Conservation (phyloP, 2,329 filamentous ascomycete genomes). For the Beauveria australis region DNA sequence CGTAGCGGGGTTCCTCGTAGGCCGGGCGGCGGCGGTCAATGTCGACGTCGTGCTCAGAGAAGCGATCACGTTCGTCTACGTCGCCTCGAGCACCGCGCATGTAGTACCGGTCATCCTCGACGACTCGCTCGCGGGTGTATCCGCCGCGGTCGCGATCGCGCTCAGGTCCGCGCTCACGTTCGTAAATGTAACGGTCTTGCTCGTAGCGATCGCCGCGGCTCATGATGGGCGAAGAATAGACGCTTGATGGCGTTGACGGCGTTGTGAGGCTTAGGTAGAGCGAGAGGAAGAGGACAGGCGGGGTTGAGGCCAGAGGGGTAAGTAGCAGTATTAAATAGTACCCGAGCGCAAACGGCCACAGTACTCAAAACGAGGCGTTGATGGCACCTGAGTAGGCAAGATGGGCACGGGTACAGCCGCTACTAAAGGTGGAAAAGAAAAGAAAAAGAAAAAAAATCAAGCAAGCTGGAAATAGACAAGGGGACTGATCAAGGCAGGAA, state of each 20-base stretch:
- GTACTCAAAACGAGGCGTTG: not conserved
- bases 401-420: not conserved
- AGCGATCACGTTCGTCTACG: conserved; percentile 35
- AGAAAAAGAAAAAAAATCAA: not conserved
- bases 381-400: not conserved
- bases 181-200: conserved; percentile 9
- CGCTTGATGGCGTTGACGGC: not conserved
- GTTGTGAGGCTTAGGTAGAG: not conserved
- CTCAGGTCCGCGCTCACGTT: conserved; percentile 19
- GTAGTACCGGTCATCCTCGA: conserved; percentile 44
- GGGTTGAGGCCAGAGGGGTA: not conserved
- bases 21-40: conserved; percentile 34
- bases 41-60: conserved; percentile 32
- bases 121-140: conserved; percentile 30
- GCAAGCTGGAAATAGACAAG: not conserved
- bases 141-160: conserved; percentile 36
- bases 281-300: not conserved
- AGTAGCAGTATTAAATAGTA: not conserved
- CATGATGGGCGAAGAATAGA: not conserved
- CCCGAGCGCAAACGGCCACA: not conserved
- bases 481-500: not conserved
- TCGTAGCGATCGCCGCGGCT: conserved; percentile 11
- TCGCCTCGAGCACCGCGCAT: conserved; percentile 31
- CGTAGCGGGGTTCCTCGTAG: conserved; percentile 43
- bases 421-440: not conserved